These are phyloP conservation scores for Fraxinus anomala DNA, from an alignment of 257 asterid species.

Conservation along the genomic window DNA sequence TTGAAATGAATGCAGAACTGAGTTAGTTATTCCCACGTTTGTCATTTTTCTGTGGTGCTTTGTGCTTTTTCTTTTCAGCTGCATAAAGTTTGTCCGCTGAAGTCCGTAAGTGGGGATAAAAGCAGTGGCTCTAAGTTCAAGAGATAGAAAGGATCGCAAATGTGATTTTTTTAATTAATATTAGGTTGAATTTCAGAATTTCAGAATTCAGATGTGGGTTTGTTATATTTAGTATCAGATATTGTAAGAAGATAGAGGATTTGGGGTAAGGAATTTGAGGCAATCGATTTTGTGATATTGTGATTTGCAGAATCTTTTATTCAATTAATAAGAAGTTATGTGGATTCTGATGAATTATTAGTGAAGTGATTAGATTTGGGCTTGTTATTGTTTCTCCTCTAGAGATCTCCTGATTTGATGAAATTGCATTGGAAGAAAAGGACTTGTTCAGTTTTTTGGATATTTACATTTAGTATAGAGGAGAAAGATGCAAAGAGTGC, in stretches of 20 bases:
- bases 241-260: background rate
- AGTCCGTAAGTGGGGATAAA: constrained; percentile 16
- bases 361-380: constrained; percentile 7
- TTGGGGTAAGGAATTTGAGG: background rate
- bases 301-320: constrained; percentile 15
- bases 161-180: constrained; percentile 19
- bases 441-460: background rate
- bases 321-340: background rate
- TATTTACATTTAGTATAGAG: background rate
- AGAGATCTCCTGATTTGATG: background rate
- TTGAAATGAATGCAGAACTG: constrained; percentile 27
- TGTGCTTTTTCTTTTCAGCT: constrained; percentile 26
- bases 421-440: constrained; percentile 7
- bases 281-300: constrained; percentile 13
- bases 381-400: constrained; percentile 15
- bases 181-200: constrained; percentile 13
- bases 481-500: constrained; percentile 61
- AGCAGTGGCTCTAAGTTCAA: constrained; percentile 20
- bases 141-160: background rate
- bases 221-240: background rate
- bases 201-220: background rate
- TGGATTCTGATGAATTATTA: background rate
- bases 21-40: constrained; percentile 17
- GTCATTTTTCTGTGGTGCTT: constrained; percentile 17
- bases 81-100: constrained; percentile 21